Base-by-base conservation (phyloP, 148 eudicot species). In the Heliosperma pusillum region DNA sequence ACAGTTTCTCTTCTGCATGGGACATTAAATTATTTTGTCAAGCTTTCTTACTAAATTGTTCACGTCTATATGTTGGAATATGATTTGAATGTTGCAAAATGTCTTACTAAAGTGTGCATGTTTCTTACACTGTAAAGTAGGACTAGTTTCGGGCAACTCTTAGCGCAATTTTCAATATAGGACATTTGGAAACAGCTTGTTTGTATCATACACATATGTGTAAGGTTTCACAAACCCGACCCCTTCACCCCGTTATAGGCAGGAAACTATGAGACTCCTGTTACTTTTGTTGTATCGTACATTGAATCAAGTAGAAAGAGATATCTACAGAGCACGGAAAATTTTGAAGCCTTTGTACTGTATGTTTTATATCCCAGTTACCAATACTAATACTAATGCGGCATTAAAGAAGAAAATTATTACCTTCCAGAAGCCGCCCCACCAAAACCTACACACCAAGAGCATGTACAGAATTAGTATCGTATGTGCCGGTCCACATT, bases 401-500 rank as follows among this genome's bases (percentile, higher is more conserved):
- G 77, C 65, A 74, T 42, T 47, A 53, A 52, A 47, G 71, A 65
- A 67, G 10, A 50, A 81, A 77, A 21, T 57, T 61, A 68, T 56
- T 84, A 95, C 98, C 98, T 95, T 95, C 92, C 92, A 95, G 78
- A 95, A 86, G 82, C 98, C 98, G 80, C 97, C 98, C 84, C 84
- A 95, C 98, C 98, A 95, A 80, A 95, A 95, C 87, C 98, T 95
- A 80, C 70, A 85, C 21, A 85, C 52, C 61, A 59, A 44, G 26
- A 52, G 36, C 71, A 67, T 42, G 4, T 52, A 50, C 40, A 53
- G 21, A 52, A 70, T 24, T 9, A 52, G 58, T 52, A 70, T 50
- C 3, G 72, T 30, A 70, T 16, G 33, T 10, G 57, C 20, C 33
- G 24, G 57, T 45, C n/a, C 72, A 45, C 11, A 47, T 24, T 10